Evolutionary conservation across 768 basidiomycete genomes (phyloP).

Genomic region (Podaxis sp.): DNA sequence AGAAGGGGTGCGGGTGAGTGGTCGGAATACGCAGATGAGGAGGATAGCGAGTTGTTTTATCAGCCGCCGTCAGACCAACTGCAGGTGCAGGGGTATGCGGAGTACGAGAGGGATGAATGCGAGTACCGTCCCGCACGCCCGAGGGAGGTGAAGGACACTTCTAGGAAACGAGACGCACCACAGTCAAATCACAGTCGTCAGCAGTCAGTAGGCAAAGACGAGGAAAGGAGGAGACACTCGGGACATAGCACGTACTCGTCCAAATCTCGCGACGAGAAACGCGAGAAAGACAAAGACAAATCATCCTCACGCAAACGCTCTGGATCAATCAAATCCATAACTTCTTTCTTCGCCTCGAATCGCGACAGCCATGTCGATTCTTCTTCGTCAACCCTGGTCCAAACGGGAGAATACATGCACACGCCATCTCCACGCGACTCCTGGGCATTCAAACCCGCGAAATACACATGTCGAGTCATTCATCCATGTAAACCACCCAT

Average conservation of each 20-base stretch:
- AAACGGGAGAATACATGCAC: constrained; percentile 18
- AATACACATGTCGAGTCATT: constrained; percentile 67
- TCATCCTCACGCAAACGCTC: constrained; percentile 26
- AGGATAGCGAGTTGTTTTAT: constrained; percentile 18
- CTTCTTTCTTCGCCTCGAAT: constrained; percentile 32
- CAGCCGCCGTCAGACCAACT: constrained; percentile 9
- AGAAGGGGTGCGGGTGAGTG: constrained; percentile 14
- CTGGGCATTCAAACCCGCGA: constrained; percentile 46
- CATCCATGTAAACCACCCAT: constrained; percentile 66
- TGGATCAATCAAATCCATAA: constrained; percentile 33
- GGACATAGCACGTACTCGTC: background rate
- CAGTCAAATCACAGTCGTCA: constrained; percentile 8
- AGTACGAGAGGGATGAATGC: constrained; percentile 13
- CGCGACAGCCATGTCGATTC: constrained; percentile 16
- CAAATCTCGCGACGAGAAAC: constrained; percentile 13
- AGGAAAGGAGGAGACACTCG: constrained; percentile 1
- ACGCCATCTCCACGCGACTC: constrained; percentile 34
- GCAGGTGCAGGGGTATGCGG: background rate
- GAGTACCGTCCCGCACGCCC: constrained; percentile 15
- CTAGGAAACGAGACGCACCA: constrained; percentile 15
- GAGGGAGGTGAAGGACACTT: constrained; percentile 16
- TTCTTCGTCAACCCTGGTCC: constrained; percentile 15
- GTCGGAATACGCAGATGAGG: constrained; percentile 17
- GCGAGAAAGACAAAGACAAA: constrained; percentile 16
- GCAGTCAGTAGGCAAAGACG: constrained; percentile 27